Conservation (phyloP, 164 flowering plant genomes). For the Euptelea pleiosperma region DNA sequence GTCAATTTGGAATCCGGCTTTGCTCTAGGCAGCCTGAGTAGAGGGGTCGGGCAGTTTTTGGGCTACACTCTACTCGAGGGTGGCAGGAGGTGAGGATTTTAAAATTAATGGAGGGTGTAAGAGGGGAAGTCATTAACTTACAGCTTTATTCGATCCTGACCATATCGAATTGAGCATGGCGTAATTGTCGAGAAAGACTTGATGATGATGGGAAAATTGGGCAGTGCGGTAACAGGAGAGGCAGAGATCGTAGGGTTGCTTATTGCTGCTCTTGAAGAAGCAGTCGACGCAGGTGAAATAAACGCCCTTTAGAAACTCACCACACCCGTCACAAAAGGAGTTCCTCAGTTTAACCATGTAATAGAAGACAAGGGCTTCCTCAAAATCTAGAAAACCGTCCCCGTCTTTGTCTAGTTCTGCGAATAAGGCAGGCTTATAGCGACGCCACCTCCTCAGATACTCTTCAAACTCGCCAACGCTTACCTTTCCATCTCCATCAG, state of each 20-base stretch:
- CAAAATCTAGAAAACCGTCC: neutral
- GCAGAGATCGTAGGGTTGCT: constrained; percentile 1
- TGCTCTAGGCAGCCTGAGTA: too few species aligned
- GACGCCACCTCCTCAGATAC: neutral
- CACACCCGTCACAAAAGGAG: neutral
- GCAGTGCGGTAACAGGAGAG: neutral
- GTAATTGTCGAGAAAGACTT: neutral
- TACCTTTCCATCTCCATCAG: constrained; percentile 7
- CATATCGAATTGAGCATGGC: neutral
- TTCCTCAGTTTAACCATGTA: constrained; percentile 2
- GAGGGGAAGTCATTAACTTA: neutral
- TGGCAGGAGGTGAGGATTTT: too few species aligned
- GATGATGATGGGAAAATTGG: neutral
- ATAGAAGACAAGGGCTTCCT: neutral
- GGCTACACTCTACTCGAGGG: too few species aligned
- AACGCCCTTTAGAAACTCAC: neutral
- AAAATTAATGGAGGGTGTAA: too few species aligned
- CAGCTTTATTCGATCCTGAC: neutral
- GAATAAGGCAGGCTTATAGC: neutral
- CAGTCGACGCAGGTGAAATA: constrained; percentile 4
- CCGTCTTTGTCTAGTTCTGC: neutral
- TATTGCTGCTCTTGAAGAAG: neutral
- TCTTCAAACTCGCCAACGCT: neutral
- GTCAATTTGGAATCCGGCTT: too few species aligned
- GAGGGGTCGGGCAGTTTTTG: too few species aligned